Conservation (phyloP, 83 land plant species). For the Larix sibirica region DNA sequence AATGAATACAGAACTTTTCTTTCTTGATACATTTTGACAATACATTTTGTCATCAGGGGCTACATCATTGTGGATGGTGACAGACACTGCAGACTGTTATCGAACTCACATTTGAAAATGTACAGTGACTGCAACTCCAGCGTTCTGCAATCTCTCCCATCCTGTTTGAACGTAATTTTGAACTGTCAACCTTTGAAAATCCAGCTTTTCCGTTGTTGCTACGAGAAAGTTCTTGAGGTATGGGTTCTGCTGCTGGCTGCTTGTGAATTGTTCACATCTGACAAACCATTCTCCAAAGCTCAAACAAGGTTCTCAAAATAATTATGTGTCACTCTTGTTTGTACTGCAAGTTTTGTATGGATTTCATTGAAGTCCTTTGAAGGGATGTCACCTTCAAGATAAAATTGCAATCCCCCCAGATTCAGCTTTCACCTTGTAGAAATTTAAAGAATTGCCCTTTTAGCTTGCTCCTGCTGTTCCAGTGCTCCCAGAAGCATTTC, state of each 20-base stretch:
- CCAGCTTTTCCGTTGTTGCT: slow-evolving; percentile 16
- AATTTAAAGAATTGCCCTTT: no score
- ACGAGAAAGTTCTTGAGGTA: slow-evolving; percentile 35
- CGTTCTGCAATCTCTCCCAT: slow-evolving; percentile 1
- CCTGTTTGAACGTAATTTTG: neutral
- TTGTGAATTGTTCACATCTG: slow-evolving; percentile 32
- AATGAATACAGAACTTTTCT: neutral
- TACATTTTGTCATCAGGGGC: neutral
- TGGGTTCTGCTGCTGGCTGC: slow-evolving; percentile 36
- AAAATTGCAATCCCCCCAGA: no score
- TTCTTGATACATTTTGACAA: neutral
- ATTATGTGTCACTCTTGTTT: no score
- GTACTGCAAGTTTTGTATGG: no score
- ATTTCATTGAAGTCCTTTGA: no score
- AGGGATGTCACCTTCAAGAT: no score
- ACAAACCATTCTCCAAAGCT: no score
- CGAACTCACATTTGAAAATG: slow-evolving; percentile 23
- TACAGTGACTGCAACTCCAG: slow-evolving; percentile 22
- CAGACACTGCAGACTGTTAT: slow-evolving; percentile 15
- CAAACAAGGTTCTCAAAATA: no score
- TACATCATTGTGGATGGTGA: neutral
- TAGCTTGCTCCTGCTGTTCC: no score
- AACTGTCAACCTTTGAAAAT: neutral
- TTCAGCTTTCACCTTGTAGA: no score
- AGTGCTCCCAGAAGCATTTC: no score